Conservation (phyloP, 345 rosid genomes). For the Gossypium sturtianum region DNA sequence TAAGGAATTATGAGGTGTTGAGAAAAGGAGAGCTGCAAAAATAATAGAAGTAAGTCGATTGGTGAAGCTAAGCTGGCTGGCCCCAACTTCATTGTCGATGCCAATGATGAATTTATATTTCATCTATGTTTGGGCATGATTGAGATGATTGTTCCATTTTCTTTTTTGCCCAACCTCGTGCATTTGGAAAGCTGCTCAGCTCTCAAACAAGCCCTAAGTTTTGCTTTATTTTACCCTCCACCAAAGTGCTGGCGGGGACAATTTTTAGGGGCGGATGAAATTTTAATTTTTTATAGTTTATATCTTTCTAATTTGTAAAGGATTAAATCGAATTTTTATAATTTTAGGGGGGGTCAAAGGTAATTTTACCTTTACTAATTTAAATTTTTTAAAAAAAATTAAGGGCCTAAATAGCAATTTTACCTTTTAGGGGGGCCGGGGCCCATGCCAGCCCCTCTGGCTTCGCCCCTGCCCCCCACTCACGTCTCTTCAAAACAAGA, state of each 20-base stretch:
- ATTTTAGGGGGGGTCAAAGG: no score
- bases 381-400: no score
- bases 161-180: conserved; percentile 12
- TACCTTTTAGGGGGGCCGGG: no score
- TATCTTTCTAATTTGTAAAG: no score
- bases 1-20: background rate
- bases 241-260: no score
- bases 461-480: no score
- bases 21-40: background rate
- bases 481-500: background rate
- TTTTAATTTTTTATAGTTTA: no score
- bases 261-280: no score
- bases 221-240: background rate
- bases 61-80: conserved; percentile 14
- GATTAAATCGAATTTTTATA: no score
- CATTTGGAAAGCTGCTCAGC: conserved; percentile 21
- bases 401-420: no score
- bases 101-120: background rate
- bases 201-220: background rate
- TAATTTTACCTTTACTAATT: no score
- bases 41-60: background rate
- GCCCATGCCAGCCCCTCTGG: no score
- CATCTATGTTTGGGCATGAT: background rate
- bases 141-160: background rate
- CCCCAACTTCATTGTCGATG: background rate